Evolutionary conservation across 2,329 filamentous ascomycete species (phyloP), one percentile per base, ranked within the genome.

Genomic region (Phialophora chinensis): DNA sequence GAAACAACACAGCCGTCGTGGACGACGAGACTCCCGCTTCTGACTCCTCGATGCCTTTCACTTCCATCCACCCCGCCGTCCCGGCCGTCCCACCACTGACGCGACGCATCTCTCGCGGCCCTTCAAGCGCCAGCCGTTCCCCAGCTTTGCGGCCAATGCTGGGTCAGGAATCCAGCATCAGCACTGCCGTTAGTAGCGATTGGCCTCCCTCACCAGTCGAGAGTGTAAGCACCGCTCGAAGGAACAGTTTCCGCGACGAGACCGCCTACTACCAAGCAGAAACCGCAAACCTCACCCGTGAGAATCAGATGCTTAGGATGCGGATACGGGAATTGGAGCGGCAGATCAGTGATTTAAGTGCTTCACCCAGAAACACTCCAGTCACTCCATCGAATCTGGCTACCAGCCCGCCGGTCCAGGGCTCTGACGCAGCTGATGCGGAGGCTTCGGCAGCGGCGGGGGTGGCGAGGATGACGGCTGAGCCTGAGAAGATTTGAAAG

Each of bases 241-340:
- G 76, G 57, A 71, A 79, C 52, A 75, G 78, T 38, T 81, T 80
- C 69, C 75, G 80, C 55, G 81, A 84, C 64, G 82, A 83, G 62
- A 76, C 74, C 60, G 77, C 80, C 17, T 83, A 77, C 68, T 82
- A 81, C 66, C 81, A 83, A 69, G 79, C 81, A 23, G 81, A 84
- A 67, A 80, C 80, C 8, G 76, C 79, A 31, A 82, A 77, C 69
- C 71, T 84, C 33, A 77, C 76, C 10, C 75, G 82, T 49, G 82
- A 84, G 66, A 84, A 84, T 61, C 79, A 81, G 66, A 81, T 84
- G 75, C 74, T 84, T 44, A 77, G 79, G 25, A 75, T 79, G 68
- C 75, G 82, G 12, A 82, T 84, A 59, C 77, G 80, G 42, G 82
- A 84, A 66, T 72, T 84, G 49, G 72, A 74, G 56, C 73, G 70